Conservation (phyloP, 1,284 basidiomycete genomes). For the Schizophyllum commune region DNA sequence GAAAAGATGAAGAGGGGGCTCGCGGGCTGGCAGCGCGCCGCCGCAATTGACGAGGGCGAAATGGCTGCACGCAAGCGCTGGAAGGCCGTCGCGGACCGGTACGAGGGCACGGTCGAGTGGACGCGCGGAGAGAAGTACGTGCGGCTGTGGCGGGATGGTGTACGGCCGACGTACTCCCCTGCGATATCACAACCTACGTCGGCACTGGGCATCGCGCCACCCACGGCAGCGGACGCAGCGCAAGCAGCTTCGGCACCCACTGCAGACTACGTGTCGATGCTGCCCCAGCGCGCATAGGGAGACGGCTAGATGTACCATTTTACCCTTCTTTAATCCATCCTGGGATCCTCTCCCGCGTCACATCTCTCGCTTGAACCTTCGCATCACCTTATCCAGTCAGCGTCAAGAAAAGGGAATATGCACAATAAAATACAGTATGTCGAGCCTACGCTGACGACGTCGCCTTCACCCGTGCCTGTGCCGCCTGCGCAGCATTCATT, state of each 20-base stretch:
- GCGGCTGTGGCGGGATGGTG: constrained; percentile 60
- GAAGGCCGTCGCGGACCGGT: constrained; percentile 55
- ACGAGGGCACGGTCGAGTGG: constrained; percentile 44
- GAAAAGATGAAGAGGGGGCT: constrained; percentile 56
- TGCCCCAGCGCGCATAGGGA: neutral
- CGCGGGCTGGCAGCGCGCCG: constrained; percentile 47
- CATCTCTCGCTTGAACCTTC: too few relatives aligned
- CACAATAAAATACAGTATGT: neutral
- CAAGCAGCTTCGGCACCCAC: constrained; percentile 8
- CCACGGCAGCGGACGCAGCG: too few relatives aligned
- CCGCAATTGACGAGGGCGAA: constrained; percentile 49
- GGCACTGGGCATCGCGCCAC: neutral
- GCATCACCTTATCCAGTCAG: too few relatives aligned
- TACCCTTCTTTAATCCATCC: too few relatives aligned
- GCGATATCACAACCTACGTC: constrained; percentile 32
- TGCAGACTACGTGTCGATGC: constrained; percentile 1
- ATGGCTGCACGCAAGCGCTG: constrained; percentile 65
- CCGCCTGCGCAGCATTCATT: constrained; percentile 79
- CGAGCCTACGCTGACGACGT: neutral
- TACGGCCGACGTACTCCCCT: constrained; percentile 56
- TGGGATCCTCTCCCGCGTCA: neutral
- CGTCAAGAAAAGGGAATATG: too few relatives aligned
- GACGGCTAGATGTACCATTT: too few relatives aligned
- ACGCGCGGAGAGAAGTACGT: constrained; percentile 63
- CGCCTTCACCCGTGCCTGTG: constrained; percentile 60